A percentile compares a stretch with the other conserved stretches of the same genome.
Conservation (phyloP, 1,284 basidiomycete species). For the Xanthoconium separans region DNA sequence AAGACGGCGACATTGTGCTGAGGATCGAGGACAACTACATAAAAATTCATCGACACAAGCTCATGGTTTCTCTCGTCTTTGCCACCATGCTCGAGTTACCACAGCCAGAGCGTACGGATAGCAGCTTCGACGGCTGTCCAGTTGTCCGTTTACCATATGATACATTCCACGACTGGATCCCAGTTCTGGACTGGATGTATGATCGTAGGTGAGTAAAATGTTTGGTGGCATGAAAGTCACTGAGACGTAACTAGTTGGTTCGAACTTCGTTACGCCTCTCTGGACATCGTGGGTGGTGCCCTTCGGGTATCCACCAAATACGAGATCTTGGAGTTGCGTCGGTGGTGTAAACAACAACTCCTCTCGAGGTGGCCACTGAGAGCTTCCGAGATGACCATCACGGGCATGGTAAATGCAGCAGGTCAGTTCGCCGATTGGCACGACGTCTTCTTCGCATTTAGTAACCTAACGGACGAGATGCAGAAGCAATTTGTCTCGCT, state of each 20-base stretch:
- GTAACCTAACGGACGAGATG: background rate
- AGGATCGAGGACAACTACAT: conserved; percentile 18
- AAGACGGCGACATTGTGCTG: conserved; percentile 34
- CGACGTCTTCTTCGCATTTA: background rate
- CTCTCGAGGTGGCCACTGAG: conserved; percentile 33
- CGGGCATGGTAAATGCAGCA: conserved; percentile 33
- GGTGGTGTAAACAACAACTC: conserved; percentile 28
- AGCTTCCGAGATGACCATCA: conserved; percentile 27
- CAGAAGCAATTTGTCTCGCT: conserved; percentile 30
- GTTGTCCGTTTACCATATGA: conserved; percentile 21
- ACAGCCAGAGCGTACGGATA: conserved; percentile 29
- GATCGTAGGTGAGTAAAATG: conserved; percentile 29
- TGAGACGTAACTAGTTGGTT: conserved; percentile 21
- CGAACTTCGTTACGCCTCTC: conserved; percentile 19
- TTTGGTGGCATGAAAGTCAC: background rate
- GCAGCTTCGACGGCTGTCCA: conserved; percentile 29
- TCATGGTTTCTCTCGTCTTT: conserved; percentile 21
- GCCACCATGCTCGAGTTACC: conserved; percentile 34
- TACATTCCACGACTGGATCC: conserved; percentile 22
- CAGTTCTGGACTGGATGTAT: conserved; percentile 31
- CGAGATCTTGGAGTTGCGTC: conserved; percentile 30
- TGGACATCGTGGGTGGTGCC: conserved; percentile 28
- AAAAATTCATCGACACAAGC: conserved; percentile 22
- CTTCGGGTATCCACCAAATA: conserved; percentile 39
- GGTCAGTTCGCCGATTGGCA: conserved; percentile 19